phyloP scores from a whole-genome alignment of 2,329 filamentous ascomycete species.

The Phialemonium atrogriseum region DNA sequence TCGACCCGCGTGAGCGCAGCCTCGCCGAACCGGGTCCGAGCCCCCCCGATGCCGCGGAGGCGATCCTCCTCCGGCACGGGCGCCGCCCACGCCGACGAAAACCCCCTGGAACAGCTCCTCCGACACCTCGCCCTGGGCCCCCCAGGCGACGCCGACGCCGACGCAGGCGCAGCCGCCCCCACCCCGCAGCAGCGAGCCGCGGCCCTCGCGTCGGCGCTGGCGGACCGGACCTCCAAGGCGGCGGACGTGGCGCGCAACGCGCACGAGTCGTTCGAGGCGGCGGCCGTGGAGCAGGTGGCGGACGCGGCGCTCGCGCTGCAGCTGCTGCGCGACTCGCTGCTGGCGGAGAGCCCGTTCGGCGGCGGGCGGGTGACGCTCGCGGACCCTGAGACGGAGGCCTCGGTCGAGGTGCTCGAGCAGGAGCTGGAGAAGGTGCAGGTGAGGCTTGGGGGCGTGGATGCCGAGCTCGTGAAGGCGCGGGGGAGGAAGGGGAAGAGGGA shows the following conservation, averaged over 20 bases:
- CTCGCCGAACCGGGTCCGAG: constrained; percentile 26
- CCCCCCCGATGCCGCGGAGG: constrained; percentile 14
- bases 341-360: constrained; percentile 42
- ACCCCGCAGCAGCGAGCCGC: constrained; percentile 10
- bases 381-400: constrained; percentile 44
- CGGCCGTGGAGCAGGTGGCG: constrained; percentile 30
- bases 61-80: constrained; percentile 26
- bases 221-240: constrained; percentile 33
- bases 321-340: constrained; percentile 39
- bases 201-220: constrained; percentile 21
- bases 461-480: constrained; percentile 23
- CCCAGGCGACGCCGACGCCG: constrained; percentile 21
- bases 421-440: constrained; percentile 33
- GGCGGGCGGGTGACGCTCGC: constrained; percentile 39
- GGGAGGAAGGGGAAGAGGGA: constrained; percentile 38
- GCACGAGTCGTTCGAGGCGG: constrained; percentile 42
- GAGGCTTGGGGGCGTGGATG: constrained; percentile 28
- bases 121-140: constrained; percentile 34
- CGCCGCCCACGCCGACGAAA: constrained; percentile 23
- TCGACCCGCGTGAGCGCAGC: constrained; percentile 8
- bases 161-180: not conserved
- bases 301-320: constrained; percentile 41
- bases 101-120: constrained; percentile 39
- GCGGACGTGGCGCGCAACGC: constrained; percentile 34
- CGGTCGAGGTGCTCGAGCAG: constrained; percentile 35